Evolutionary conservation across 2,329 filamentous ascomycete genomes (phyloP), one percentile per base, ranked within the genome.

Genomic region (Aspergillus neotritici): DNA sequence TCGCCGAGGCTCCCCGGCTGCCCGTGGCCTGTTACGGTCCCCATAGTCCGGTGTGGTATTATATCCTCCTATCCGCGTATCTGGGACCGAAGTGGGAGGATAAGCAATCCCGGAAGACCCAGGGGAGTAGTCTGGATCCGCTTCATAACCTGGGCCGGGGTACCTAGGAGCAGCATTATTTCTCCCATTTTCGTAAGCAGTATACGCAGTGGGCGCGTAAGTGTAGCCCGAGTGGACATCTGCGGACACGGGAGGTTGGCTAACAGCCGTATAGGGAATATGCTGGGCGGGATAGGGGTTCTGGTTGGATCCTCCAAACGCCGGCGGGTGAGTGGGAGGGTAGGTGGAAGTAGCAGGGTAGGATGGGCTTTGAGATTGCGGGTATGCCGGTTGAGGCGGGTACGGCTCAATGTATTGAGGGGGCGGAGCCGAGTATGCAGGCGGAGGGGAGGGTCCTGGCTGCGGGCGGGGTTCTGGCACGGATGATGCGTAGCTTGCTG

Each of bases 1-100:
- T 43, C 64, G 61, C 43, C 66, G 66, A n/a, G 61, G 63, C 47
- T 66, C 64, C 55, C 67, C 62, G 49, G 66, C 54, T 53, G 62
- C 58, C 46, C 66, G 66, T 54, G 64, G 62, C 54, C 66, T 64
- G 60, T 54, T 65, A 51, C 62, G 63, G 50, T 67, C 65, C 49
- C 49, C 46, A 44, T 62, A 64, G 36, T 37, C 34, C 31, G 59
- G 60, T 47, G 69, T 67, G 51, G 65, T 62, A 45, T 66, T 65
- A 52, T 68, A 70, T 63, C 58, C 57, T 59, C 55, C 61, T 61
- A 67, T 65, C 60, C 67, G 65, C 38, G 64, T 58, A 46, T 69
- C 67, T 48, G 66, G 56, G 55, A 64, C 63, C 52, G 64, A 62
- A 39, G 61, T 67, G 41, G 66, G 47, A 48, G 67, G 64, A 52